These are phyloP conservation scores for Aspergillus pseudoterreus DNA, from an alignment of 2,329 filamentous ascomycete species.

Conservation along the genomic window DNA sequence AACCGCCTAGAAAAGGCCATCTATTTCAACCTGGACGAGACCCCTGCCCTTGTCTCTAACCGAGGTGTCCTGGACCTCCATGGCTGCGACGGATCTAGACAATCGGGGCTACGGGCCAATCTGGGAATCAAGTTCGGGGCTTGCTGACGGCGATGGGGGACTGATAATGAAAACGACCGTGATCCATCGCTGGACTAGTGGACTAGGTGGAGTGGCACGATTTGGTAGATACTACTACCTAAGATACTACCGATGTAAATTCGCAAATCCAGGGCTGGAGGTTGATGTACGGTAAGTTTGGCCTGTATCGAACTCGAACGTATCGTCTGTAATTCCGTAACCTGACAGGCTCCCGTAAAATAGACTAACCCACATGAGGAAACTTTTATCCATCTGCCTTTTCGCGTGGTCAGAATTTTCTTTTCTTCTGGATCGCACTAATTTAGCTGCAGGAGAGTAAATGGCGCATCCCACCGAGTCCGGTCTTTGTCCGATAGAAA, in stretches of 20 bases:
- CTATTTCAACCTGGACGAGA: not conserved
- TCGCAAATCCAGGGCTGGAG: not conserved
- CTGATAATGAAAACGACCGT: not conserved
- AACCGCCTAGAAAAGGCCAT: not conserved
- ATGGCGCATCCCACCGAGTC: not conserved
- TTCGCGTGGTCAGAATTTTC: not conserved
- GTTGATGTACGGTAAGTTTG: not conserved
- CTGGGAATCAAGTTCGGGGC: not conserved
- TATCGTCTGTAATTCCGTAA: not conserved
- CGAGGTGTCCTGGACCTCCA: not conserved
- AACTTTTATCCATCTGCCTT: not conserved
- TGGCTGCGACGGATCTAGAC: not conserved
- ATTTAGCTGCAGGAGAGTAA: not conserved
- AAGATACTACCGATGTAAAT: not conserved
- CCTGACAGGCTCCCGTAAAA: not conserved
- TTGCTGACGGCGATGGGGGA: not conserved
- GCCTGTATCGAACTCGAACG: not conserved
- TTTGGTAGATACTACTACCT: too few species aligned
- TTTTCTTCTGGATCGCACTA: not conserved
- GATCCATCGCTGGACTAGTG: not conserved
- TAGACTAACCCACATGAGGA: not conserved
- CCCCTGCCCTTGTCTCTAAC: not conserved
- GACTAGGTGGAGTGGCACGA: not conserved
- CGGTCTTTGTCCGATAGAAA: not conserved
- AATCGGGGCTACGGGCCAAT: not conserved